Percentiles rank a stretch among this genome's conserved stretches.
phyloP scores from a whole-genome alignment of 306 rosid species.

The Castanopsis chinensis region DNA sequence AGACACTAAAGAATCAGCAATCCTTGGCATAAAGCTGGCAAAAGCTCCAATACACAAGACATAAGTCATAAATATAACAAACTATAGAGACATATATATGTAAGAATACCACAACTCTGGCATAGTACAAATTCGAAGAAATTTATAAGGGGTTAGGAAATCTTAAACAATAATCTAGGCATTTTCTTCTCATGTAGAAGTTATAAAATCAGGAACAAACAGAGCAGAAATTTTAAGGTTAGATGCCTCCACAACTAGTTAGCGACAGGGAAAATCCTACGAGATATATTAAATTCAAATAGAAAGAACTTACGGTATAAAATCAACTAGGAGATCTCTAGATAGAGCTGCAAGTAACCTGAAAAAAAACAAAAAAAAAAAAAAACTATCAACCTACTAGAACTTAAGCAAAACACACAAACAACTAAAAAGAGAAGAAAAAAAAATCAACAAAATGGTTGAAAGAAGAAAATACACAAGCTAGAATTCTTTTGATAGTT shows the following conservation, averaged over 20 bases:
- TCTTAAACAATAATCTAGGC: neutral
- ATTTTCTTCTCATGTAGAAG: no score
- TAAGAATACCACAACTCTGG: neutral
- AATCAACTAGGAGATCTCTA: slow-evolving; percentile 79
- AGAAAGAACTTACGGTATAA: slow-evolving; percentile 71
- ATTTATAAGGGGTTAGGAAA: neutral
- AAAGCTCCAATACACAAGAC: slow-evolving; percentile 22
- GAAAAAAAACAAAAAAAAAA: slow-evolving; percentile 31
- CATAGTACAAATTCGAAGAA: slow-evolving; percentile 11
- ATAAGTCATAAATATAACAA: slow-evolving; percentile 13
- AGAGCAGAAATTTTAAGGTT: neutral
- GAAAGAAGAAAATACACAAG: neutral
- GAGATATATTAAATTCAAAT: slow-evolving; percentile 25
- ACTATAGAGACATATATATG: neutral
- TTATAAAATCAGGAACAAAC: slow-evolving; percentile 3
- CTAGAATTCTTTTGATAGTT: neutral
- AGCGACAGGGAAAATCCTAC: neutral
- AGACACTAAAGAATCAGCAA: slow-evolving; percentile 63
- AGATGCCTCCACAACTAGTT: neutral
- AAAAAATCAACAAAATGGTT: neutral
- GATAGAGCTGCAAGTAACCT: slow-evolving; percentile 81
- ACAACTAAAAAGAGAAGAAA: neutral
- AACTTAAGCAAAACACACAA: slow-evolving; percentile 13
- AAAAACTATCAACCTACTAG: slow-evolving; percentile 13
- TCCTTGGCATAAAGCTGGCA: slow-evolving; percentile 60